Percentiles rank a stretch among this genome's conserved stretches.
Conservation (phyloP, 768 basidiomycete species). For the Hirschioporus abietinus region DNA sequence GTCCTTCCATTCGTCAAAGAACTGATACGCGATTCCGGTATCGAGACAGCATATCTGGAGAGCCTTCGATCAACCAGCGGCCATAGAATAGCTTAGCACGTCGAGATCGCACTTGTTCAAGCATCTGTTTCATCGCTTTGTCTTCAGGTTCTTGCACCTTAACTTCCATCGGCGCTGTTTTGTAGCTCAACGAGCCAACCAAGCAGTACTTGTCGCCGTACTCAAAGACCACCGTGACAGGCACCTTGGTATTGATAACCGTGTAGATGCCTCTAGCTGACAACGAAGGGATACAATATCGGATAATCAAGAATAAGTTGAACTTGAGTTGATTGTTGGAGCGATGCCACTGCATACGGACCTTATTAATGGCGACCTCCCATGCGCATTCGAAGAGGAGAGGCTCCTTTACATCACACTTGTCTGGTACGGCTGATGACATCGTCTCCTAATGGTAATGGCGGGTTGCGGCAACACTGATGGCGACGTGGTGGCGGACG, state of each 20-base stretch:
- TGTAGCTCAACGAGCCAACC: conserved; percentile 97
- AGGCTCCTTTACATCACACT: conserved; percentile 73
- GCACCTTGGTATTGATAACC: conserved; percentile 99
- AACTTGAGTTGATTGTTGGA: background rate
- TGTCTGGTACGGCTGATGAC: conserved; percentile 15
- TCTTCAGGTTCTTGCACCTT: conserved; percentile 88
- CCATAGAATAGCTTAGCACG: conserved; percentile 96
- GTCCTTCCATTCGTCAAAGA: conserved; percentile 99
- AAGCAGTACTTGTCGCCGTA: conserved; percentile 94
- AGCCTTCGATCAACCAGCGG: conserved; percentile 97
- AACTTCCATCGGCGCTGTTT: conserved; percentile 98
- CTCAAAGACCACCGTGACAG: conserved; percentile 94
- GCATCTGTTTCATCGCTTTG: conserved; percentile 64
- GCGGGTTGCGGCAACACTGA: background rate
- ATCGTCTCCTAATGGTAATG: background rate
- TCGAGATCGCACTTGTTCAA: conserved; percentile 79
- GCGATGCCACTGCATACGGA: conserved; percentile 8
- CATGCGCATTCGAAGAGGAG: conserved; percentile 93
- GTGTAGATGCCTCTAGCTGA: conserved; percentile 96
- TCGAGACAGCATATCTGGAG: conserved; percentile 94
- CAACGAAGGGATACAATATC: background rate
- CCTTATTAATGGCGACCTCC: conserved; percentile 96
- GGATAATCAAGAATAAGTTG: background rate
- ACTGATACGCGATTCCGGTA: conserved; percentile 79
- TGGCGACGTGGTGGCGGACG: background rate